Evolutionary conservation across 2,329 filamentous ascomycete species (phyloP).

Genomic region (Phyllosticta capitalensis): DNA sequence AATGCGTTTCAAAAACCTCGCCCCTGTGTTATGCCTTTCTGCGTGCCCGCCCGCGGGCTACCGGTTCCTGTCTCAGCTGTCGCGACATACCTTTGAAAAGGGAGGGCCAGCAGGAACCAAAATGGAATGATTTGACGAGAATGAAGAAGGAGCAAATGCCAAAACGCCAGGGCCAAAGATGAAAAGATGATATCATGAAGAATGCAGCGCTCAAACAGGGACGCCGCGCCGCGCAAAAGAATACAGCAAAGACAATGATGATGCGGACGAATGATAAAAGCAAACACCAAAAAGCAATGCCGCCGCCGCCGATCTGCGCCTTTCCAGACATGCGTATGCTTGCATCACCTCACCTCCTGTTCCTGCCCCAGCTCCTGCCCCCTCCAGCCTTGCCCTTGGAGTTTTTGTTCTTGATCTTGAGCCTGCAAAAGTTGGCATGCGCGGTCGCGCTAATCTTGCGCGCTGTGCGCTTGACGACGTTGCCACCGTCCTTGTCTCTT

Average conservation of each 20-base stretch:
- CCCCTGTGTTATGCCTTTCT: no score
- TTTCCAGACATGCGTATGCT: neutral
- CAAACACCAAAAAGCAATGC: neutral
- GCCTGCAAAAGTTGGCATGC: slow-evolving; percentile 38
- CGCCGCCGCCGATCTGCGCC: neutral
- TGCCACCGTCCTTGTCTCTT: slow-evolving; percentile 16
- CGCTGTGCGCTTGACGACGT: slow-evolving; percentile 27
- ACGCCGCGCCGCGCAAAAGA: no score
- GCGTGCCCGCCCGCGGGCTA: neutral
- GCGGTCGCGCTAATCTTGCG: slow-evolving; percentile 38
- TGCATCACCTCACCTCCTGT: slow-evolving; percentile 3
- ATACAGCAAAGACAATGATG: no score
- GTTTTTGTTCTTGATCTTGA: slow-evolving; percentile 42
- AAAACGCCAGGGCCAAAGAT: neutral
- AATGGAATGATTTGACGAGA: neutral
- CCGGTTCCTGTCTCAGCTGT: no score
- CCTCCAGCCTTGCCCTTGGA: slow-evolving; percentile 3
- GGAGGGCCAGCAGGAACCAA: no score
- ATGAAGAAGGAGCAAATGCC: neutral
- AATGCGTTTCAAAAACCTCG: no score
- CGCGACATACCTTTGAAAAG: no score
- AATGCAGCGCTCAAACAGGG: neutral
- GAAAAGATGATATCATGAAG: neutral
- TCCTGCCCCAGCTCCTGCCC: slow-evolving; percentile 2
- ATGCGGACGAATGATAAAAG: neutral